phyloP scores from a whole-genome alignment of 192 early-diverging fungal genomes.

The Mortierella alpina region DNA sequence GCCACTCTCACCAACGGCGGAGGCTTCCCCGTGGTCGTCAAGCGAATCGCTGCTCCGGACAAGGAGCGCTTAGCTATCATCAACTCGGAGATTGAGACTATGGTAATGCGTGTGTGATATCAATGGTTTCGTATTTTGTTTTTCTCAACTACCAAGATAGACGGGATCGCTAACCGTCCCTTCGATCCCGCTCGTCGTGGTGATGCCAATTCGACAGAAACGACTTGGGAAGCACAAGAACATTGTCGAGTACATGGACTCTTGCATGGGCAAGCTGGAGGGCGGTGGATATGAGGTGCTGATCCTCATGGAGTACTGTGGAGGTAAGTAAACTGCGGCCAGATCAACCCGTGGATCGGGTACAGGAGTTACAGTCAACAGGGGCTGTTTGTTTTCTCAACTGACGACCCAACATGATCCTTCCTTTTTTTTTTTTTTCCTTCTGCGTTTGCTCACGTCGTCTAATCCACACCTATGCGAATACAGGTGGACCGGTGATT shows the following conservation, averaged over 20 bases:
- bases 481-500: conserved; percentile 78
- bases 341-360: conserved; percentile 1
- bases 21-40: conserved; percentile 77
- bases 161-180: neutral
- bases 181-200: neutral
- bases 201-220: conserved; percentile 52
- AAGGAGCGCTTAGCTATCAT: conserved; percentile 68
- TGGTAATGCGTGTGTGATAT: conserved; percentile 62
- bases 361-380: neutral
- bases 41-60: conserved; percentile 81
- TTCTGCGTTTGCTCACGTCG: neutral
- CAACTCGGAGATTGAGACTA: conserved; percentile 80
- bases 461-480: neutral
- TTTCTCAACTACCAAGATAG: neutral
- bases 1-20: conserved; percentile 64
- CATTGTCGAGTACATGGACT: conserved; percentile 85
- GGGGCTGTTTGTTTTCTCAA: conserved; percentile 7
- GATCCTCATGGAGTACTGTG: conserved; percentile 95
- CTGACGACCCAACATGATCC: conserved; percentile 9
- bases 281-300: conserved; percentile 79
- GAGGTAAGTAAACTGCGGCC: conserved; percentile 57
- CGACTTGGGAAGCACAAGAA: conserved; percentile 81
- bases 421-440: neutral
- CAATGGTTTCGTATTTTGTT: neutral
- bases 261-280: conserved; percentile 64